These are phyloP conservation scores for Stemphylium vesicarium DNA, from an alignment of 2,329 filamentous ascomycete genomes.

Conservation along the genomic window DNA sequence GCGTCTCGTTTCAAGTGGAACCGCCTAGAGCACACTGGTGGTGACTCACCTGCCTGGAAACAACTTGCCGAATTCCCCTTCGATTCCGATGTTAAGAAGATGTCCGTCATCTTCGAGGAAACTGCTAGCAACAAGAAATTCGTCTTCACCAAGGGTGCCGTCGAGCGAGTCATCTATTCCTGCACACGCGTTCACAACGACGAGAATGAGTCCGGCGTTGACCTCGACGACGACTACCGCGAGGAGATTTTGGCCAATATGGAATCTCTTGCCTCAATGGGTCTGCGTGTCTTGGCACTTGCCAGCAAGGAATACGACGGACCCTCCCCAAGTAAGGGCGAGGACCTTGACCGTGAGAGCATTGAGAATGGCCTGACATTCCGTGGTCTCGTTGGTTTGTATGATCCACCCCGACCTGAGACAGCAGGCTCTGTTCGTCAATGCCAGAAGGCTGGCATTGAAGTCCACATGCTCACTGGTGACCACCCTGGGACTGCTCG, in stretches of 20 bases:
- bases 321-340: constrained; percentile 49
- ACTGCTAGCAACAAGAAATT: constrained; percentile 47
- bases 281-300: constrained; percentile 72
- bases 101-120: constrained; percentile 69
- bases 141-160: constrained; percentile 71
- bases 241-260: constrained; percentile 69
- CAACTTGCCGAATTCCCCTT: constrained; percentile 71
- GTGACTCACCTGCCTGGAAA: constrained; percentile 30
- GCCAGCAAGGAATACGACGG: constrained; percentile 56
- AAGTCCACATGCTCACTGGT: constrained; percentile 58
- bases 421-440: constrained; percentile 63
- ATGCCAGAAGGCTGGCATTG: constrained; percentile 55
- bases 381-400: constrained; percentile 80
- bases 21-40: constrained; percentile 2
- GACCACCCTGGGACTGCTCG: constrained; percentile 49
- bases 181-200: constrained; percentile 62
- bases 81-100: constrained; percentile 75
- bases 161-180: constrained; percentile 70
- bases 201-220: constrained; percentile 38
- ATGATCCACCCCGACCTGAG: constrained; percentile 83
- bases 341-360: constrained; percentile 61
- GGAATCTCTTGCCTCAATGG: constrained; percentile 69
- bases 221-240: constrained; percentile 60
- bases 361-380: constrained; percentile 75
- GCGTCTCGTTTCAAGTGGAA: constrained; percentile 69